These are phyloP conservation scores for Raphanus raphanistrum DNA, from an alignment of 345 rosid genomes.

Conservation along the genomic window DNA sequence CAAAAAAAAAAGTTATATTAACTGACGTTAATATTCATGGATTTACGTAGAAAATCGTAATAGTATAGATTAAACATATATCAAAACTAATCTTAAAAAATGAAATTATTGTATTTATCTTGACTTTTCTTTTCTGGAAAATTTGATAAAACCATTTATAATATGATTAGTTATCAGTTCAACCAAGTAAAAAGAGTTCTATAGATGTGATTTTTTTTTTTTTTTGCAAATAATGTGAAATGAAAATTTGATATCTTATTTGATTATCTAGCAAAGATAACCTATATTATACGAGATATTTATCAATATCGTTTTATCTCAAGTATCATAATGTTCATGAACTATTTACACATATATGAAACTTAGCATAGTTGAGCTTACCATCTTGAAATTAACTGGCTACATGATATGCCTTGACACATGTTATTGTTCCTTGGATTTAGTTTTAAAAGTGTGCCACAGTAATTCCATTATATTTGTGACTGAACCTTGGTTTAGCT, in stretches of 20 bases:
- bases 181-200: neutral
- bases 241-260: neutral
- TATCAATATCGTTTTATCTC: no score
- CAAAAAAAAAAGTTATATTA: neutral
- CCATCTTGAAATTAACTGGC: conserved; percentile 8
- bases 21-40: neutral
- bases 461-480: neutral
- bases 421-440: conserved; percentile 5
- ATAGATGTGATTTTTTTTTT: neutral
- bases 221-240: neutral
- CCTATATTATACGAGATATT: neutral
- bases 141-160: neutral
- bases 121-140: neutral
- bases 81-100: neutral
- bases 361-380: conserved; percentile 8
- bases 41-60: neutral
- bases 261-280: neutral
- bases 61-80: neutral
- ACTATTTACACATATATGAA: neutral
- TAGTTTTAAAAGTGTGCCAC: neutral
- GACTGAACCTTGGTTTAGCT: neutral
- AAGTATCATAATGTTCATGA: no score
- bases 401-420: conserved; percentile 6
- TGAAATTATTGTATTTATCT: neutral
- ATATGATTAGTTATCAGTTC: neutral